phyloP scores from a whole-genome alignment of 306 rosid species.

The Quercus variabilis region DNA sequence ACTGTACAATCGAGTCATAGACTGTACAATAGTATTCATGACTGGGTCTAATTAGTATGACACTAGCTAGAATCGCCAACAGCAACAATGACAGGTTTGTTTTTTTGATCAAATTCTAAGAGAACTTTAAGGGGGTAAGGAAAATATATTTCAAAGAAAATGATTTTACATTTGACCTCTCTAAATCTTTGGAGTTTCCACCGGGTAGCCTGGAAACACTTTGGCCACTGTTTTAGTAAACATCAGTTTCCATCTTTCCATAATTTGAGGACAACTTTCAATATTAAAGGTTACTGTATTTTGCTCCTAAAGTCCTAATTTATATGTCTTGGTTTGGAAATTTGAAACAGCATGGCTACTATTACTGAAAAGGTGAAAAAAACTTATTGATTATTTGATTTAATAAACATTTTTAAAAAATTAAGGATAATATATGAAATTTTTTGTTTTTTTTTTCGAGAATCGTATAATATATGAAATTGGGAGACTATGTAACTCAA shows the following conservation, averaged over 20 bases:
- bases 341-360: too few relatives aligned
- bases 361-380: too few relatives aligned
- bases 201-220: not conserved
- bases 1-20: too few relatives aligned
- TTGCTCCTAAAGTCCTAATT: too few relatives aligned
- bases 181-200: not conserved
- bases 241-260: slow-evolving; percentile 21
- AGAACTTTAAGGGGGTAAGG: not conserved
- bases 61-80: not conserved
- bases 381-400: too few relatives aligned
- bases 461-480: too few relatives aligned
- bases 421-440: too few relatives aligned
- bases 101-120: not conserved
- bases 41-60: not conserved
- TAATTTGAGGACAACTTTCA: slow-evolving; percentile 27
- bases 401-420: too few relatives aligned
- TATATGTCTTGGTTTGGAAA: too few relatives aligned
- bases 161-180: not conserved
- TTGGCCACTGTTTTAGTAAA: slow-evolving; percentile 11
- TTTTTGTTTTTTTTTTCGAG: too few relatives aligned
- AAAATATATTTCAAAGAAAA: not conserved
- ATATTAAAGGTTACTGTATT: too few relatives aligned
- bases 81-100: not conserved
- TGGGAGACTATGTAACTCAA: too few relatives aligned
- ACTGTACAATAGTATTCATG: not conserved